These are phyloP conservation scores for Pichia cabralensis DNA, from an alignment of 805 yeast species.

Conservation along the genomic window DNA sequence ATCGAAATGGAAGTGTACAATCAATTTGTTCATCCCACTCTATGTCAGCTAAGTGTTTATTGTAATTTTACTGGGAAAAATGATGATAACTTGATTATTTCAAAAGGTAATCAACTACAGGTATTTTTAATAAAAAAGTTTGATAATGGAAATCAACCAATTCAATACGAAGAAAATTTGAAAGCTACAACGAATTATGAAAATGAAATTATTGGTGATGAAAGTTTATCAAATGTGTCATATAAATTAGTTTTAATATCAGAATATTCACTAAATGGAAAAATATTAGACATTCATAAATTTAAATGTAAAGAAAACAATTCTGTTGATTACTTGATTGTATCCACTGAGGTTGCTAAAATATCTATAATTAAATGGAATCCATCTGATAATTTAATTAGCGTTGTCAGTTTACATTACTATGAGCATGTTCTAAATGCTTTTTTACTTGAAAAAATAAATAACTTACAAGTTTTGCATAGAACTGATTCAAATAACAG, in stretches of 20 bases:
- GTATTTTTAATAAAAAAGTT: slow-evolving; percentile 36
- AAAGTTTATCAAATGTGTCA: slow-evolving; percentile 11
- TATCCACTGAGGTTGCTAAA: slow-evolving; percentile 69
- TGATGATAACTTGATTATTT: slow-evolving; percentile 50
- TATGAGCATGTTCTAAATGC: slow-evolving; percentile 63
- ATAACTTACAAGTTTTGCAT: slow-evolving; percentile 32
- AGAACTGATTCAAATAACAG: slow-evolving; percentile 52
- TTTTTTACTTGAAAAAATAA: slow-evolving; percentile 33
- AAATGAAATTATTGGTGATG: slow-evolving; percentile 1
- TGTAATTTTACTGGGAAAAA: slow-evolving; percentile 32
- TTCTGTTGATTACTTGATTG: slow-evolving; percentile 45
- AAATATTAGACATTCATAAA: slow-evolving; percentile 45
- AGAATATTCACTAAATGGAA: slow-evolving; percentile 69
- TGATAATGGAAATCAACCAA: slow-evolving; percentile 5
- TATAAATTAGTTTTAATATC: slow-evolving; percentile 34
- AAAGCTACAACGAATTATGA: neutral
- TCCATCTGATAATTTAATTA: slow-evolving; percentile 36
- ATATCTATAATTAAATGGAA: slow-evolving; percentile 72
- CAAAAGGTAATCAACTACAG: slow-evolving; percentile 62
- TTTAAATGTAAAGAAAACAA: slow-evolving; percentile 31
- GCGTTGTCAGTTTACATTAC: slow-evolving; percentile 73
- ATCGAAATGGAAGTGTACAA: slow-evolving; percentile 73
- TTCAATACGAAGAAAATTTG: slow-evolving; percentile 6
- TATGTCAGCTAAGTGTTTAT: slow-evolving; percentile 50
- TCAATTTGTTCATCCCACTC: slow-evolving; percentile 67